These are phyloP conservation scores for Wickerhamomyces silvicola DNA, from an alignment of 805 yeast genomes.

Conservation along the genomic window DNA sequence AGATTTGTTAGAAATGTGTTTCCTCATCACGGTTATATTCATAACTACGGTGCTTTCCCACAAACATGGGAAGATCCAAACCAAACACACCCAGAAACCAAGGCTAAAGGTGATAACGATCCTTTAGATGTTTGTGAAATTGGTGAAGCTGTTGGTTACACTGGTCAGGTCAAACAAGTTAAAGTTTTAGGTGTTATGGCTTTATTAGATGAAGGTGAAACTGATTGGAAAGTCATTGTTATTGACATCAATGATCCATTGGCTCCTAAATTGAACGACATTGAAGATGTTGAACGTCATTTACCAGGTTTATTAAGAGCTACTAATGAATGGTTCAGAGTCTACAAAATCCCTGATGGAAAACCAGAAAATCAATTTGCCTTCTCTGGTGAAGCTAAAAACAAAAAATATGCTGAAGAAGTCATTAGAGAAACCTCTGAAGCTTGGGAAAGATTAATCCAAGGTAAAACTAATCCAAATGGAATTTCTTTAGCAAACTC, in stretches of 20 bases:
- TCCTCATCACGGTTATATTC: conserved; percentile 81
- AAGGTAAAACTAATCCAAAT: conserved; percentile 51
- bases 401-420: conserved; percentile 76
- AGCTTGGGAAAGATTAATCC: conserved; percentile 72
- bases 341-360: conserved; percentile 79
- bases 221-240: conserved; percentile 88
- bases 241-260: conserved; percentile 64
- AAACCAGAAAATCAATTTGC: conserved; percentile 73
- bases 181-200: conserved; percentile 75
- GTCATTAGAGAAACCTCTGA: conserved; percentile 71
- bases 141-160: conserved; percentile 36
- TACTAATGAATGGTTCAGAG: conserved; percentile 74
- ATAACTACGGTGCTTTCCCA: conserved; percentile 84
- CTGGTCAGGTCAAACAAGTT: conserved; percentile 62
- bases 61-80: conserved; percentile 98
- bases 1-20: conserved; percentile 74
- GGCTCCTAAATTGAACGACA: conserved; percentile 50
- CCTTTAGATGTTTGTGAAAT: conserved; percentile 94
- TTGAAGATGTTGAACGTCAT: conserved; percentile 58
- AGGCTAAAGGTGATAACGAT: conserved; percentile 79
- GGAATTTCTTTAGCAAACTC: conserved; percentile 71
- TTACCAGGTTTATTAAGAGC: conserved; percentile 69
- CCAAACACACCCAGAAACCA: conserved; percentile 33
- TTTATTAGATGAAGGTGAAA: conserved; percentile 86
- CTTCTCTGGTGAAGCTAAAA: conserved; percentile 71